These are phyloP conservation scores for Tetrahymena borealis DNA, from an alignment of 73 alveolate genomes.

Conservation along the genomic window DNA sequence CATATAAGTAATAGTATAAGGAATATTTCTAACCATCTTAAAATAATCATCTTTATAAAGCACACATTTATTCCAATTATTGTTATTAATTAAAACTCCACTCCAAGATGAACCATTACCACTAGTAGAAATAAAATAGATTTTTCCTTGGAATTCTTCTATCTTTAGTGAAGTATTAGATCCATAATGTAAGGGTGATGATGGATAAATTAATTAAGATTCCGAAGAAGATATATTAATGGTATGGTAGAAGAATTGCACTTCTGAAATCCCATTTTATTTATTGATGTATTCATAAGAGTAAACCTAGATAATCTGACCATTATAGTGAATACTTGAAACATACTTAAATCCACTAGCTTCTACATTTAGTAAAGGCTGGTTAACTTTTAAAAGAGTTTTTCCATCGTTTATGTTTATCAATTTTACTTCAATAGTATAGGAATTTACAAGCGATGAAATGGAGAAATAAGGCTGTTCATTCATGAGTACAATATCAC, in stretches of 20 bases:
- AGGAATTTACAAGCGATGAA: not conserved
- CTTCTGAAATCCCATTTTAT: not conserved
- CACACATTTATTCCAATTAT: not conserved
- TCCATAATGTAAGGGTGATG: not conserved
- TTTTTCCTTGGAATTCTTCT: not conserved
- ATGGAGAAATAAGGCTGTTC: not conserved
- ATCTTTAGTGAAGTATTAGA: not conserved
- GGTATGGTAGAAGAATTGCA: not conserved
- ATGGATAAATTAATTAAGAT: not conserved
- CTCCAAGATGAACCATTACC: not conserved
- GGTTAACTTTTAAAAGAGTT: not conserved
- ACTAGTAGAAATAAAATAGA: not conserved
- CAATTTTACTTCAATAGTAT: not conserved
- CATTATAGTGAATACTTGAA: not conserved
- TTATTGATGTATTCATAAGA: not conserved
- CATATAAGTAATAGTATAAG: not conserved
- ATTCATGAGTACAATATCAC: not conserved
- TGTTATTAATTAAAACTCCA: not conserved
- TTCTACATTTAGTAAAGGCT: not conserved
- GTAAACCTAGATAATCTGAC: not conserved
- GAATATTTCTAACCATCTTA: not conserved
- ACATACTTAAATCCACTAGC: not conserved
- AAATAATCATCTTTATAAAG: not conserved
- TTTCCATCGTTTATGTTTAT: not conserved
- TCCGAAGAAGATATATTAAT: not conserved